Evolutionary conservation across 1,284 basidiomycete species (phyloP).

Genomic region (Taiwanofungus camphoratus): DNA sequence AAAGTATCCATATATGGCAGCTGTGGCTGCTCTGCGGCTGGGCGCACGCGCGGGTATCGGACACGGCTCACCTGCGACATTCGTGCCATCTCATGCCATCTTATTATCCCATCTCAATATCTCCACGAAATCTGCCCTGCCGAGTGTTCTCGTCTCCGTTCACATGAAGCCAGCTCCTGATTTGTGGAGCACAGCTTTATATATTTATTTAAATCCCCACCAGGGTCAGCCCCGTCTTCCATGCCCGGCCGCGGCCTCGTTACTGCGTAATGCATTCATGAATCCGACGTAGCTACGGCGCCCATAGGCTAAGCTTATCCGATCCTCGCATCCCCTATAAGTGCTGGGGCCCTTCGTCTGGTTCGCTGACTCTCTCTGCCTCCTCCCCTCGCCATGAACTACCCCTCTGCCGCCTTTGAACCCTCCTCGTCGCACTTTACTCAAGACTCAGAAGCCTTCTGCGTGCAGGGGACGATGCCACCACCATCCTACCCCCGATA

Average conservation of each 20-base stretch:
- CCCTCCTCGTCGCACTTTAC: conserved; percentile 10
- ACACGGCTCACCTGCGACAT: neutral
- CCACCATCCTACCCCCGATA: neutral
- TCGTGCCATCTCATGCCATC: neutral
- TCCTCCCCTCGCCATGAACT: neutral
- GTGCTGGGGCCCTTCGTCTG: neutral
- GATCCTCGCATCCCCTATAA: conserved; percentile 1
- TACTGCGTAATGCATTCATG: neutral
- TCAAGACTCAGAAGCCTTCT: neutral
- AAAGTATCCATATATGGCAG: no score
- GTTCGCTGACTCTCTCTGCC: neutral
- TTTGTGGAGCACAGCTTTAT: conserved; percentile 2
- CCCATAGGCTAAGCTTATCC: neutral
- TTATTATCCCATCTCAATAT: neutral
- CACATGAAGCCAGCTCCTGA: conserved; percentile 2
- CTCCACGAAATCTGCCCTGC: neutral
- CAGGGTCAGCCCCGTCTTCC: conserved; percentile 2
- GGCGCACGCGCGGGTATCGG: no score
- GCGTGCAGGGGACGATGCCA: conserved; percentile 1
- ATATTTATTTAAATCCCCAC: conserved; percentile 2
- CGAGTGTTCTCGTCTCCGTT: conserved; percentile 5
- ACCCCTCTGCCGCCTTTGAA: neutral
- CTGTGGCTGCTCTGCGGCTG: no score
- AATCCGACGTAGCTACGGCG: conserved; percentile 3
- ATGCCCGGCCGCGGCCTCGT: conserved; percentile 1